These are phyloP conservation scores for Candida boidinii DNA, from an alignment of 805 yeast species.

Conservation along the genomic window DNA sequence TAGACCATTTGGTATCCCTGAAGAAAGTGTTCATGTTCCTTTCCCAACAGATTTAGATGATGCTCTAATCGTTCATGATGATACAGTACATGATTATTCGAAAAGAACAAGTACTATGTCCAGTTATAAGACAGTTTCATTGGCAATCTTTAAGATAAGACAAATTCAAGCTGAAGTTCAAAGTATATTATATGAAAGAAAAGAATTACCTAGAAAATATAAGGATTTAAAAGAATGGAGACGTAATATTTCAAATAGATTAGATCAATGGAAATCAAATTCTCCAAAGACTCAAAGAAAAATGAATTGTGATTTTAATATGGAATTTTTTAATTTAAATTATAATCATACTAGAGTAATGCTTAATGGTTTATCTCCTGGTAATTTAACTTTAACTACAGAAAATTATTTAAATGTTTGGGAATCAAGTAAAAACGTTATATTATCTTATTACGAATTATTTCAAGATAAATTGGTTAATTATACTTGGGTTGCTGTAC, in stretches of 20 bases:
- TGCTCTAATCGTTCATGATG: slow-evolving; percentile 37
- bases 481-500: slow-evolving; percentile 91
- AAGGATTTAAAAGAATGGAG: slow-evolving; percentile 55
- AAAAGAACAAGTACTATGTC: slow-evolving; percentile 25
- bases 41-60: slow-evolving; percentile 76
- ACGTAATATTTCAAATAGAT: slow-evolving; percentile 33
- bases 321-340: slow-evolving; percentile 63
- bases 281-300: slow-evolving; percentile 47
- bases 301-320: slow-evolving; percentile 70
- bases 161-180: slow-evolving; percentile 73
- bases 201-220: slow-evolving; percentile 62
- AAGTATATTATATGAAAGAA: slow-evolving; percentile 59
- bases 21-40: slow-evolving; percentile 60
- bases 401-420: slow-evolving; percentile 50
- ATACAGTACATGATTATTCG: slow-evolving; percentile 29
- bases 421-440: slow-evolving; percentile 59
- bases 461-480: slow-evolving; percentile 52
- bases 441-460: slow-evolving; percentile 52
- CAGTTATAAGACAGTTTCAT: slow-evolving; percentile 60
- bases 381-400: slow-evolving; percentile 42
- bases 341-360: slow-evolving; percentile 67
- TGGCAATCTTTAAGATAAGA: slow-evolving; percentile 62
- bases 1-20: slow-evolving; percentile 84
- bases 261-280: slow-evolving; percentile 55
- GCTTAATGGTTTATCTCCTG: slow-evolving; percentile 73